Conservation (phyloP, 108 stramenopile genomes). For the Epithemia pelagica region DNA sequence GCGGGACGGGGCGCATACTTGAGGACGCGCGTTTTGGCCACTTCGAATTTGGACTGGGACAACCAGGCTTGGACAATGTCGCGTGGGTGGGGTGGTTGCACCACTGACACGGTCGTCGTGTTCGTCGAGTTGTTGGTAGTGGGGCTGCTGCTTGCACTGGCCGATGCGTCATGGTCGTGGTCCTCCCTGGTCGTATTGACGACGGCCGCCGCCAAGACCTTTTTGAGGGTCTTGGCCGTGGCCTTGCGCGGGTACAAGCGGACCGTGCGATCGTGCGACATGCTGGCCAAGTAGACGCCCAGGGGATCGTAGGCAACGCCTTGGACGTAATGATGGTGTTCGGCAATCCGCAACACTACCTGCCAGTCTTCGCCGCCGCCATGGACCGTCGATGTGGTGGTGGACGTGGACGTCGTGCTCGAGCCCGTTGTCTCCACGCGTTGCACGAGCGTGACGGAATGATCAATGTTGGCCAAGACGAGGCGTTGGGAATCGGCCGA, state of each 20-base stretch:
- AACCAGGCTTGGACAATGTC: constrained; percentile 13
- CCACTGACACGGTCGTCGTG: background rate
- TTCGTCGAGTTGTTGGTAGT: constrained; percentile 25
- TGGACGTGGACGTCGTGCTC: background rate
- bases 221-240: constrained; percentile 34
- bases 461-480: constrained; percentile 63
- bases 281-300: constrained; percentile 76
- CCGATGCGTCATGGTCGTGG: background rate
- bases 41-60: constrained; percentile 35
- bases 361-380: constrained; percentile 25
- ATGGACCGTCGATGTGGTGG: background rate
- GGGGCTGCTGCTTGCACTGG: constrained; percentile 7
- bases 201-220: constrained; percentile 21
- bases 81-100: background rate
- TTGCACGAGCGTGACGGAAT: constrained; percentile 43
- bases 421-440: constrained; percentile 8
- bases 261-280: constrained; percentile 84
- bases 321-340: constrained; percentile 83
- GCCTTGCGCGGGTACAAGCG: constrained; percentile 62
- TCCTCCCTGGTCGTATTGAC: background rate
- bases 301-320: constrained; percentile 83
- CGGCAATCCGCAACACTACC: constrained; percentile 49
- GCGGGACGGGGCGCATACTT: constrained; percentile 20
- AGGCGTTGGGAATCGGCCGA: constrained; percentile 63
- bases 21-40: constrained; percentile 30